Evolutionary conservation across 768 basidiomycete genomes (phyloP), one percentile per base, ranked within the genome.

Genomic region (Dendrothele bispora): DNA sequence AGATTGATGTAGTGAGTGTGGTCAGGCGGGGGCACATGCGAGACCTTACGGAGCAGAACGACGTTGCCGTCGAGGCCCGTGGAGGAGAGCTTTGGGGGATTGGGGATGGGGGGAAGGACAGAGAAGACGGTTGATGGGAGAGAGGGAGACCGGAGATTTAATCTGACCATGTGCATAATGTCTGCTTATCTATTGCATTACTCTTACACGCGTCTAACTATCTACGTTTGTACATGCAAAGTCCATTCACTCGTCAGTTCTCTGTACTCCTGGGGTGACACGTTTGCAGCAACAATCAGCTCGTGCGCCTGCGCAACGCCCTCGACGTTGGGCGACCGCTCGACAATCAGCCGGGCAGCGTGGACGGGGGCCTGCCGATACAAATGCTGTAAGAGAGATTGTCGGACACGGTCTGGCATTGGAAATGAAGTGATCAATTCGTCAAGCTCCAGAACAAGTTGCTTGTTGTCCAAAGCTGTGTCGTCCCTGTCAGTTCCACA

Each of bases 1-100:
- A 56, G 54, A n/a, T n/a, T n/a, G n/a, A n/a, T n/a, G n/a, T n/a
- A n/a, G n/a, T 78, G 78, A 72, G 68, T 60, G 62, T 61, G 61
- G 55, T 55, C 58, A 60, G 62, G 65, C 61, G 61, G 61, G 55
- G 61, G 70, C 64, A 61, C 72, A 75, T 75, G 63, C 73, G 76
- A 57, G 48, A 58, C 57, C 52, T n/a, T n/a, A 51, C 57, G 53
- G 58, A 51, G 46, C 48, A 51, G 57, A 50, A 51, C 53, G 54
- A 55, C 54, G 56, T 58, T 58, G 58, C 59, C 60, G 54, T 56
- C 54, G 56, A 58, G 58, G 60, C 52, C 56, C 43, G 59, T 48
- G 45, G 49, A 56, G 50, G 41, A 51, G 37, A 40, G 8, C 27
- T 18, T 50, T 36, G 46, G 54, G 24, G 51, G 43, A 56, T 36